Evolutionary conservation across 1,284 basidiomycete species (phyloP), one percentile per base, ranked within the genome.

Genomic region (Albatrellus sp.): DNA sequence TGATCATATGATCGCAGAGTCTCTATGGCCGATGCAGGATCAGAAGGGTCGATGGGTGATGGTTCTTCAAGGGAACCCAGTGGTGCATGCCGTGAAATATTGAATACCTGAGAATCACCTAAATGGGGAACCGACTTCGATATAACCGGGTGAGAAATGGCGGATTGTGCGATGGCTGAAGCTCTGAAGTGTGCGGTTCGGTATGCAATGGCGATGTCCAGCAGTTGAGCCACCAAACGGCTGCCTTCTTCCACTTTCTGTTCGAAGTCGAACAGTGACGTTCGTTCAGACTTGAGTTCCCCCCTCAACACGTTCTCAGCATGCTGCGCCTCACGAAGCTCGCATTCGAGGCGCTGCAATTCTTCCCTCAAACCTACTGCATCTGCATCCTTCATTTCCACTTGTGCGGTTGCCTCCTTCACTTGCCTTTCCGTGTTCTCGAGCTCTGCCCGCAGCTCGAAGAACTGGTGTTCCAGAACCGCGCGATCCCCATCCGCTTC

Each of bases 401-500:
- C 58, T 46, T 79, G 74, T 0, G 73, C 62, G 7, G 66, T 68
- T 8, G 73, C 62, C 36, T 83, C 78, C 57, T 80, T 80, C 28
- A 81, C 58, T 51, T 78, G 73, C 10, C 72, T 68, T 44, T 75
- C 70, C 11, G 68, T 65, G 43, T 73, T 67, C 47, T 83, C 80
- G 45, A 79, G 61, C 10, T 69, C 68, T 1, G 75, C 80, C 46
- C 76, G 76, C 24, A 89, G 66, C 49, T 89, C 85, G 35, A 79
- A 76, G 58, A 90, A 86, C 59, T 90, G 84, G 47, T 90, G 80
- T 57, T 92, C 89, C 42, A 93, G 67, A 3, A 93, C 86, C 0
- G 89, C 89, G 13, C 90, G 75, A 61, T 93, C 90, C 0, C 89
- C 90, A 55, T 93, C 88, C 6, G 90, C 87, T 59, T 94, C 90